Evolutionary conservation across 148 eudicot genomes (phyloP).

Genomic region (Spergularia bocconei): DNA sequence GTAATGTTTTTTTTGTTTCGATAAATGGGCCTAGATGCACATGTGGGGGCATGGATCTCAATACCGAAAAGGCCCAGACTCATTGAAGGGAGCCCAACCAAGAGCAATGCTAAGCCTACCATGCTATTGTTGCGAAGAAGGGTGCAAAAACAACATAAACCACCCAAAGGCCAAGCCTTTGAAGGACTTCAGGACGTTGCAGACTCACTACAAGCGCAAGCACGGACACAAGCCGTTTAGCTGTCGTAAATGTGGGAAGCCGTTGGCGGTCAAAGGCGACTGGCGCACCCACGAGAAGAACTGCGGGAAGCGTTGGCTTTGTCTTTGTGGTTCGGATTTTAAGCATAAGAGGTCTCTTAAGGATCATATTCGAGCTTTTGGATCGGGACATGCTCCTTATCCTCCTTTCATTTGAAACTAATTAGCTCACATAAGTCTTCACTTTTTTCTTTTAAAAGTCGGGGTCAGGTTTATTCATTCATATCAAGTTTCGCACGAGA

Average conservation of each 20-base stretch:
- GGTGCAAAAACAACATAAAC: constrained; percentile 72
- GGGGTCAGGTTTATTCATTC: too few relatives aligned
- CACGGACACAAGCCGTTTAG: constrained; percentile 57
- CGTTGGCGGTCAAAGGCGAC: constrained; percentile 78
- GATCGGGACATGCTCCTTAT: constrained; percentile 49
- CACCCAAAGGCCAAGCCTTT: constrained; percentile 67
- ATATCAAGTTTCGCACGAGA: too few relatives aligned
- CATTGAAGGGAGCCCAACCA: constrained; percentile 65
- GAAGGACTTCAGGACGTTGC: constrained; percentile 79
- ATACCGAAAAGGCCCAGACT: constrained; percentile 68
- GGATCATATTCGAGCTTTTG: constrained; percentile 71
- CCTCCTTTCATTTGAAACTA: constrained; percentile 23
- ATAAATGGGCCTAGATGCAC: constrained; percentile 53
- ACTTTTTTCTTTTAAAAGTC: too few relatives aligned
- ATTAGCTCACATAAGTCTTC: too few relatives aligned
- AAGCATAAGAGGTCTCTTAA: constrained; percentile 87
- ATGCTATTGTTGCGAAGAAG: constrained; percentile 81
- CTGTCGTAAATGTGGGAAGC: constrained; percentile 70
- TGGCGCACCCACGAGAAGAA: constrained; percentile 96
- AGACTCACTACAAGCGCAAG: constrained; percentile 87
- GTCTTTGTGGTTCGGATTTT: constrained; percentile 81
- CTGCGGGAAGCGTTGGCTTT: constrained; percentile 88
- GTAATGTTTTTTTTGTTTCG: neutral
- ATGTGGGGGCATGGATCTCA: constrained; percentile 91
- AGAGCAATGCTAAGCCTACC: constrained; percentile 53